phyloP scores from a whole-genome alignment of 768 basidiomycete species.

The Amanita molliuscula region DNA sequence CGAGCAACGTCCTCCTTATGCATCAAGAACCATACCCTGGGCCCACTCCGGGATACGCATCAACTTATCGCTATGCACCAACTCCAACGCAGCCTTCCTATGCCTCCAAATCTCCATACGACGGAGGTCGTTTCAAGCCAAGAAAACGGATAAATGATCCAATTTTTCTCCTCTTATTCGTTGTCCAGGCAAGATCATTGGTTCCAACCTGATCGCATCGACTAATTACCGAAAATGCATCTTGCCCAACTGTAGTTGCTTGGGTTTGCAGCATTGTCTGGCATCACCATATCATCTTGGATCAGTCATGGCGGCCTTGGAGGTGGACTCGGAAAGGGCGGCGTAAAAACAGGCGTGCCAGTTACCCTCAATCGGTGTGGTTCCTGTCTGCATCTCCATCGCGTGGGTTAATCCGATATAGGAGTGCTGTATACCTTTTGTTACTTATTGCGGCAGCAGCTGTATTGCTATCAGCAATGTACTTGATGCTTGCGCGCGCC shows the following conservation, averaged over 20 bases:
- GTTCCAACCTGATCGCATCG: neutral
- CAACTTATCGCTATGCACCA: constrained; percentile 13
- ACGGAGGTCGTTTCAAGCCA: constrained; percentile 54
- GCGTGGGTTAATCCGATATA: constrained; percentile 15
- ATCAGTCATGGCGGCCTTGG: constrained; percentile 55
- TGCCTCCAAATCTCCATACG: constrained; percentile 43
- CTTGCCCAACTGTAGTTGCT: constrained; percentile 31
- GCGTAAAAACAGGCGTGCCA: constrained; percentile 41
- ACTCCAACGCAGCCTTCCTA: constrained; percentile 13
- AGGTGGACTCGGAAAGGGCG: constrained; percentile 59
- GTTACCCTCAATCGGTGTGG: constrained; percentile 60
- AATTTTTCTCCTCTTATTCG: constrained; percentile 58
- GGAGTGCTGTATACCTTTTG: constrained; percentile 69
- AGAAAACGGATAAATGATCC: constrained; percentile 67
- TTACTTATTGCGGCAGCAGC: constrained; percentile 63
- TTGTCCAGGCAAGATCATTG: constrained; percentile 43
- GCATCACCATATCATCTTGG: constrained; percentile 53
- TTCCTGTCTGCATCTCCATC: neutral
- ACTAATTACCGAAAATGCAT: neutral
- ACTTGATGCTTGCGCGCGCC: constrained; percentile 58
- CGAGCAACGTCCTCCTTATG: neutral
- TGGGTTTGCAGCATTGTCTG: constrained; percentile 62
- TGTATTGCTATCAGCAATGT: constrained; percentile 52
- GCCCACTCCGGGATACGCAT: constrained; percentile 12
- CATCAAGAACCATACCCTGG: constrained; percentile 7